These are phyloP conservation scores for Magnaporthiopsis rhizophila DNA, from an alignment of 2,329 filamentous ascomycete genomes.

Conservation along the genomic window DNA sequence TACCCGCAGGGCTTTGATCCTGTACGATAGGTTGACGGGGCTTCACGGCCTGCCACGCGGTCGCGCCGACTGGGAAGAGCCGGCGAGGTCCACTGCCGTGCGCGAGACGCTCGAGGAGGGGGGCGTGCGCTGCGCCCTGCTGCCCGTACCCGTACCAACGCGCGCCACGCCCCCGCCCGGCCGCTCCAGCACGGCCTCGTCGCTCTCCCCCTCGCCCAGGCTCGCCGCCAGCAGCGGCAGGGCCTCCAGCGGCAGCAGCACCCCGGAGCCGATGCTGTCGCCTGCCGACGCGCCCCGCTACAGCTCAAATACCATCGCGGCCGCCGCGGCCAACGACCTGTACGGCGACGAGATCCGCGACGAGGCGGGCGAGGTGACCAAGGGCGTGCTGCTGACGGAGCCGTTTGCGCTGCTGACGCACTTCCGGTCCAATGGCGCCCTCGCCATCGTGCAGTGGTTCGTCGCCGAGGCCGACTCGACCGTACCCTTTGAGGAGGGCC, in stretches of 20 bases:
- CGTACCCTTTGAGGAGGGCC: neutral
- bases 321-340: neutral
- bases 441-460: conserved; percentile 13
- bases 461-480: conserved; percentile 11
- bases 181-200: conserved; percentile 3
- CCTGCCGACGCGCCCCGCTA: neutral
- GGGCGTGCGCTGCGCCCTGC: conserved; percentile 9
- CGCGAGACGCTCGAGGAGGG: conserved; percentile 16
- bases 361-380: conserved; percentile 8
- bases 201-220: conserved; percentile 1
- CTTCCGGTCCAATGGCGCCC: conserved; percentile 11
- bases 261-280: neutral
- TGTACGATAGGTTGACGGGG: conserved; percentile 6
- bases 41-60: conserved; percentile 13
- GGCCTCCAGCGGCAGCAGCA: neutral
- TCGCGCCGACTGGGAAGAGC: conserved; percentile 14
- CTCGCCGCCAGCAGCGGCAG: neutral
- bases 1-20: conserved; percentile 9
- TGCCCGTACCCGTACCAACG: conserved; percentile 11
- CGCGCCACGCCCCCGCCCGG: conserved; percentile 10
- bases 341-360: conserved; percentile 2
- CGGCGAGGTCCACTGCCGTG: conserved; percentile 10
- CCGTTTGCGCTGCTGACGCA: conserved; percentile 14
- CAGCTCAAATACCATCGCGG: neutral
- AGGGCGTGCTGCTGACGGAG: conserved; percentile 10